A percentile compares a stretch with the other conserved stretches of the same genome.
These are phyloP conservation scores for Biscogniauxia mediterranea DNA, from an alignment of 2,329 filamentous ascomycete genomes.

Conservation along the genomic window DNA sequence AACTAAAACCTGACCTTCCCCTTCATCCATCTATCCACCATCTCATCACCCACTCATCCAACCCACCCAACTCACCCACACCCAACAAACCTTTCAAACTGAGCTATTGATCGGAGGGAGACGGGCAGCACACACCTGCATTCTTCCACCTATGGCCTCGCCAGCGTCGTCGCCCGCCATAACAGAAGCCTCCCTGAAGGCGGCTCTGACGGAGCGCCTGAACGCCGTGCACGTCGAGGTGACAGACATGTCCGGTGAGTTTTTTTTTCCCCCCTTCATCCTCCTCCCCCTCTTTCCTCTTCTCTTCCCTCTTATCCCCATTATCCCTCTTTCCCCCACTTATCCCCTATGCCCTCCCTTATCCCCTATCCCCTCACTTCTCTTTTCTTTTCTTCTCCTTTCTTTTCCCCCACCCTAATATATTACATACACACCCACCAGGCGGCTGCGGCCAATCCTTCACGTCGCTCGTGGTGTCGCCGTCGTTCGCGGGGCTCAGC, in stretches of 20 bases:
- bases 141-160: slow-evolving; percentile 40
- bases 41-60: neutral
- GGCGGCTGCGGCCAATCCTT: slow-evolving; percentile 63
- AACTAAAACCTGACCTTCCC: too few species aligned
- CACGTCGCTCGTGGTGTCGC: slow-evolving; percentile 59
- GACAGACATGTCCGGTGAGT: slow-evolving; percentile 84
- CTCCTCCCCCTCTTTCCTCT: slow-evolving; percentile 5
- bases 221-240: slow-evolving; percentile 80
- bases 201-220: slow-evolving; percentile 67
- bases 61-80: too few species aligned
- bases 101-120: too few species aligned
- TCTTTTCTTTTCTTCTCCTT: too few species aligned
- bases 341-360: too few species aligned
- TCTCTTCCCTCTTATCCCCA: too few species aligned
- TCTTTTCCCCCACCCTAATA: too few species aligned
- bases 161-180: slow-evolving; percentile 55
- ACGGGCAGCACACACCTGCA: too few species aligned
- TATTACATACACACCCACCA: too few species aligned
- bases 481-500: slow-evolving; percentile 67
- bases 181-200: slow-evolving; percentile 69
- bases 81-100: too few species aligned
- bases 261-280: slow-evolving; percentile 6
- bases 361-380: slow-evolving; percentile 4
- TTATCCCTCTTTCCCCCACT: slow-evolving; percentile 14
- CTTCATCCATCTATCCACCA: neutral